Evolutionary conservation across 148 eudicot species (phyloP).

Genomic region (Nyssa sinensis): DNA sequence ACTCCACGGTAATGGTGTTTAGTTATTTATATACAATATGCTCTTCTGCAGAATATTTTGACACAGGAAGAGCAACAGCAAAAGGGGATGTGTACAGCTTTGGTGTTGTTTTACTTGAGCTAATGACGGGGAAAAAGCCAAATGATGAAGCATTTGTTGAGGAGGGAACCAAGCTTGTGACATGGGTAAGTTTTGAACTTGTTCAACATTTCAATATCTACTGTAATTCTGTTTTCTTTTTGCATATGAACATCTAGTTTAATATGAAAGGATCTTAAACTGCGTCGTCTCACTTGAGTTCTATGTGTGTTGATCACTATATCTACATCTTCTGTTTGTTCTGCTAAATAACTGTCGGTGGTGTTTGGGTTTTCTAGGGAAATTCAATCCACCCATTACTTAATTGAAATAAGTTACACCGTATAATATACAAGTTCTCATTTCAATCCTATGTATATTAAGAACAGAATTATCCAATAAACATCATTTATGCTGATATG

Average conservation of each 20-base stretch:
- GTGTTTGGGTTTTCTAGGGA: no score
- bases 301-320: no score
- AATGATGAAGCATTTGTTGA: constrained; percentile 77
- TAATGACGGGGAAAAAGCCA: constrained; percentile 87
- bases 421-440: no score
- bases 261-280: background rate
- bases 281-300: no score
- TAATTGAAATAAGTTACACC: no score
- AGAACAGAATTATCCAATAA: no score
- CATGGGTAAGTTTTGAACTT: constrained; percentile 55
- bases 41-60: constrained; percentile 79
- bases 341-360: no score
- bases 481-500: no score
- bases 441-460: no score
- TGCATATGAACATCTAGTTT: background rate
- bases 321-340: no score
- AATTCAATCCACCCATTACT: no score
- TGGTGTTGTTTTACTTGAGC: constrained; percentile 85
- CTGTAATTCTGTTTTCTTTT: background rate
- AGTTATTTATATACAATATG: background rate
- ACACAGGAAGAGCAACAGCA: constrained; percentile 88
- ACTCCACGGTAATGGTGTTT: background rate
- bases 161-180: constrained; percentile 90
- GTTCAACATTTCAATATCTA: background rate
- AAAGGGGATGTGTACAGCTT: constrained; percentile 97